These are phyloP conservation scores for Mangifera indica DNA, from an alignment of 345 rosid genomes.

Conservation along the genomic window DNA sequence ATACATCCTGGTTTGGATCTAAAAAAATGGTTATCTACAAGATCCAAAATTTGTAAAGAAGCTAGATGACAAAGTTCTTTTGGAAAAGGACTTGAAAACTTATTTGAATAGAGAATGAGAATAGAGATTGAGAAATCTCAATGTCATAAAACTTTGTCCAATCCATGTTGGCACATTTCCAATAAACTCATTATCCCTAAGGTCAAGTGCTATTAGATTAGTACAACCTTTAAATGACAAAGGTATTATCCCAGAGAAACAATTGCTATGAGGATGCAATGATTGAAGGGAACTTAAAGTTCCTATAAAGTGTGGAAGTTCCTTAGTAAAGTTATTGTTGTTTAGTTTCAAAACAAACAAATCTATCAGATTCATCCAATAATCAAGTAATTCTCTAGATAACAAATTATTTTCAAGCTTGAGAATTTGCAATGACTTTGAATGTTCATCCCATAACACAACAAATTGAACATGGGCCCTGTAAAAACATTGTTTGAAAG, in stretches of 20 bases:
- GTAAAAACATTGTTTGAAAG: slow-evolving; percentile 28
- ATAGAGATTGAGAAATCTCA: slow-evolving; percentile 17
- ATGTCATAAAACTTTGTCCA: too few species aligned
- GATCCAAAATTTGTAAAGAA: too few species aligned
- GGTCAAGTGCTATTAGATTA: too few species aligned
- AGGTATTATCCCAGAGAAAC: slow-evolving; percentile 15
- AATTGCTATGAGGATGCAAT: slow-evolving; percentile 19
- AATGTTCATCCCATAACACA: slow-evolving; percentile 9
- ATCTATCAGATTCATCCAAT: slow-evolving; percentile 6
- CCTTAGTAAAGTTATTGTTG: neutral
- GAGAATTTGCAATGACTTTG: slow-evolving; percentile 1
- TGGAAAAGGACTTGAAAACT: slow-evolving; percentile 21
- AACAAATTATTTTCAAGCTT: slow-evolving; percentile 20
- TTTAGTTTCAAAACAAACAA: slow-evolving; percentile 14
- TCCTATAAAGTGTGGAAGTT: slow-evolving; percentile 27
- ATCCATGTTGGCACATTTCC: too few species aligned
- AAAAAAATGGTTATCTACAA: too few species aligned
- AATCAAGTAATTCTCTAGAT: slow-evolving; percentile 26
- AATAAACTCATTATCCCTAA: too few species aligned
- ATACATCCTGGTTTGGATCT: too few species aligned
- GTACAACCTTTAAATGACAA: too few species aligned
- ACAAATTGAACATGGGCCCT: slow-evolving; percentile 17
- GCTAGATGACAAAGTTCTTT: slow-evolving; percentile 3
- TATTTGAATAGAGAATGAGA: slow-evolving; percentile 26
- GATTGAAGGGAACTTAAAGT: slow-evolving; percentile 17